phyloP scores from a whole-genome alignment of 75 land plant species.

The Isoetes taiwanensis region DNA sequence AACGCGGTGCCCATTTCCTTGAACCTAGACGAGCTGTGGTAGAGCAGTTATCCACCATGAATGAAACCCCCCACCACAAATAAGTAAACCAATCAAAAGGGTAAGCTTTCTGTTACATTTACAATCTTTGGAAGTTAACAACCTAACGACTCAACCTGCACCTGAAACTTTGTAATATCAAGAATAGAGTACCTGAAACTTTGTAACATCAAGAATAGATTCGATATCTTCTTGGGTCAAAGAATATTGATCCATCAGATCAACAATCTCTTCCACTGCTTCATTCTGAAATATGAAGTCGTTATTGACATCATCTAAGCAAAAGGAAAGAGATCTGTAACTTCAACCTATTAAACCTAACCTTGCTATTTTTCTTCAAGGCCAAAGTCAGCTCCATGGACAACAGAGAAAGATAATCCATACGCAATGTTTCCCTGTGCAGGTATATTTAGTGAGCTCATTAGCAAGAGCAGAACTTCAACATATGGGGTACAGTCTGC shows the following conservation, averaged over 20 bases:
- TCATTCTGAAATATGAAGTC: conserved; percentile 79
- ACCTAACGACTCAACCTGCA: too few relatives aligned
- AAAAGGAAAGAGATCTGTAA: neutral
- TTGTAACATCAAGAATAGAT: conserved; percentile 61
- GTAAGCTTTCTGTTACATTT: too few relatives aligned
- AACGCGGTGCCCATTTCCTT: conserved; percentile 6
- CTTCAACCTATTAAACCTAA: conserved; percentile 8
- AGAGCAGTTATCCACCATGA: conserved; percentile 7
- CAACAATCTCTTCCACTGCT: conserved; percentile 70
- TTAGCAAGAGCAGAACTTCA: neutral
- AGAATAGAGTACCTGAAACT: conserved; percentile 71
- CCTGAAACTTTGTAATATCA: conserved; percentile 76
- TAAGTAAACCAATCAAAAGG: too few relatives aligned
- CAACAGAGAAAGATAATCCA: conserved; percentile 58
- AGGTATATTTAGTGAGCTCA: neutral
- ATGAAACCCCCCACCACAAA: conserved; percentile 3
- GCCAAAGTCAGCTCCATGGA: conserved; percentile 50
- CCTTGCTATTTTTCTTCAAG: conserved; percentile 60
- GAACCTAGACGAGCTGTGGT: conserved; percentile 5
- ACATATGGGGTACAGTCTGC: too few relatives aligned
- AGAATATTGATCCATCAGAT: conserved; percentile 76
- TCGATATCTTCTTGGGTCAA: conserved; percentile 87
- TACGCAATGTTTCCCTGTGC: conserved; percentile 56
- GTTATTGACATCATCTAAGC: too few relatives aligned
- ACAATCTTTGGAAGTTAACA: too few relatives aligned